These are phyloP conservation scores for Capronia americana DNA, from an alignment of 2,329 filamentous ascomycete species.

Conservation along the genomic window DNA sequence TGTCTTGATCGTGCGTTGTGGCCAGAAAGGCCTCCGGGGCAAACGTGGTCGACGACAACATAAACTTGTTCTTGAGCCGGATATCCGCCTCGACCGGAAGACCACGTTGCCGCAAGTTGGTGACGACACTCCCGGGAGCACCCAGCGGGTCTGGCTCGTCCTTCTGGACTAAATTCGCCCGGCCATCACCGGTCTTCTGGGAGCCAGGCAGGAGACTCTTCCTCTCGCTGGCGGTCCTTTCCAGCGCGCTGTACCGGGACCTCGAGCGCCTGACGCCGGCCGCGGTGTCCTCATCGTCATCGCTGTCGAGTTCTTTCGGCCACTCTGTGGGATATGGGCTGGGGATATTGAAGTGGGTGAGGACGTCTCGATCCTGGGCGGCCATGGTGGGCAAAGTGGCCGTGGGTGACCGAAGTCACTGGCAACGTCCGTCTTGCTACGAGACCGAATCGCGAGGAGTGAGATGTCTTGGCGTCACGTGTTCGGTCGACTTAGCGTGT, in stretches of 20 bases:
- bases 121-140: conserved; percentile 83
- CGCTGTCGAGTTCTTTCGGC: conserved; percentile 80
- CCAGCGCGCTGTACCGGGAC: conserved; percentile 84
- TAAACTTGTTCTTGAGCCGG: conserved; percentile 83
- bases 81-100: conserved; percentile 84
- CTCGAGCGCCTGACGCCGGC: conserved; percentile 63
- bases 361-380: conserved; percentile 76
- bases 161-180: conserved; percentile 80
- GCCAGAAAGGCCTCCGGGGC: conserved; percentile 89
- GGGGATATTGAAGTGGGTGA: conserved; percentile 88
- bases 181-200: conserved; percentile 70
- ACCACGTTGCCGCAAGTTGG: conserved; percentile 76
- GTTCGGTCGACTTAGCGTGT: neutral
- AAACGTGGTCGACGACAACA: conserved; percentile 94
- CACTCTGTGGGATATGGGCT: conserved; percentile 81
- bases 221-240: conserved; percentile 73
- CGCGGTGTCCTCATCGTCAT: conserved; percentile 57
- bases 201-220: conserved; percentile 71
- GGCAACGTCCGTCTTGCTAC: no score
- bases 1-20: conserved; percentile 84
- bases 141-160: conserved; percentile 94
- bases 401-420: neutral
- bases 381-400: conserved; percentile 55
- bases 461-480: conserved; percentile 9
- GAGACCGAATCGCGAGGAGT: neutral